A percentile compares a stretch with the other conserved stretches of the same genome.
Conservation (phyloP, 176 grass and related monocot genomes). For the Lolium rigidum region DNA sequence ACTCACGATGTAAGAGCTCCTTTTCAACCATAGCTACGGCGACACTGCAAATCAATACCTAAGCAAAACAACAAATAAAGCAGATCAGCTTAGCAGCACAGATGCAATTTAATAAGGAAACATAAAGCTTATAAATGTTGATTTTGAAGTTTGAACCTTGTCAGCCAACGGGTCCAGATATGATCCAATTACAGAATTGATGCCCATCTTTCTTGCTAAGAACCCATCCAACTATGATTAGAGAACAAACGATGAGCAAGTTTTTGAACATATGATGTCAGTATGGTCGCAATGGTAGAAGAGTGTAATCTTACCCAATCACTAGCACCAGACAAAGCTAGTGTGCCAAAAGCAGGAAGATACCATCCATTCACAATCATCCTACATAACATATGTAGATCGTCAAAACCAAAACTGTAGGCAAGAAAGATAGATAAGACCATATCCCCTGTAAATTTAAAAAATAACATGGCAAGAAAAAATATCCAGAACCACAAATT, state of each 20-base stretch:
- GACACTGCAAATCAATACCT: slow-evolving; percentile 90
- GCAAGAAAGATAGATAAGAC: slow-evolving; percentile 5
- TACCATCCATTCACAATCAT: slow-evolving; percentile 94
- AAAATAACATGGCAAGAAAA: slow-evolving; percentile 27
- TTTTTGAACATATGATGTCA: slow-evolving; percentile 8
- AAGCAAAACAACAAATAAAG: slow-evolving; percentile 39
- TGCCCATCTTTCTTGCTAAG: slow-evolving; percentile 96
- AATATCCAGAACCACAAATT: not conserved
- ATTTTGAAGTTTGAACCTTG: slow-evolving; percentile 59
- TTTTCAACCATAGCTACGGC: slow-evolving; percentile 84
- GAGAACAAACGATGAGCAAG: slow-evolving; percentile 44
- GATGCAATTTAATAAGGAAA: slow-evolving; percentile 21
- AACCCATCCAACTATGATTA: slow-evolving; percentile 83
- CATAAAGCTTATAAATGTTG: slow-evolving; percentile 27
- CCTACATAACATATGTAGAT: slow-evolving; percentile 50
- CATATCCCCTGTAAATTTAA: not conserved
- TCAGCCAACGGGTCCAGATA: slow-evolving; percentile 97
- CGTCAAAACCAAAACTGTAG: slow-evolving; percentile 29
- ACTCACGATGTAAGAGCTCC: slow-evolving; percentile 85
- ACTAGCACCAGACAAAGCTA: slow-evolving; percentile 83
- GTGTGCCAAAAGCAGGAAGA: slow-evolving; percentile 81
- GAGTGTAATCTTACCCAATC: slow-evolving; percentile 76
- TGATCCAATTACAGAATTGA: slow-evolving; percentile 88
- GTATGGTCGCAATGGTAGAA: slow-evolving; percentile 29
- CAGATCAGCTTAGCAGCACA: slow-evolving; percentile 15